Evolutionary conservation across 768 basidiomycete genomes (phyloP).

Genomic region (Pulveroboletus frians): DNA sequence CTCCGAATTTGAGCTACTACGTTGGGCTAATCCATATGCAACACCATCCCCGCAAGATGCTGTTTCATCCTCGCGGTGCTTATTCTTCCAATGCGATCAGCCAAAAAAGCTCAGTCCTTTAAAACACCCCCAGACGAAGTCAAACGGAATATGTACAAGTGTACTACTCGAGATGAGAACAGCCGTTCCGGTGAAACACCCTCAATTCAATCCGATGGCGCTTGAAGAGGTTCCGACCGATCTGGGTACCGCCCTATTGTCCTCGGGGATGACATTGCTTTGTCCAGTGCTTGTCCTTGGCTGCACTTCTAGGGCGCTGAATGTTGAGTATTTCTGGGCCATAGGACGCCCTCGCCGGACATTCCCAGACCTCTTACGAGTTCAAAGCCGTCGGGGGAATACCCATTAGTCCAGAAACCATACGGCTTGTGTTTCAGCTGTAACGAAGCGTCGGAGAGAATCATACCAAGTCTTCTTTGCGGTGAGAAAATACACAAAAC

Average conservation of each 20-base stretch:
- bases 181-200: neutral
- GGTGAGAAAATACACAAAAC: neutral
- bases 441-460: neutral
- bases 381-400: neutral
- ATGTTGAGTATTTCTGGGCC: too few relatives aligned
- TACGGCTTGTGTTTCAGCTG: neutral
- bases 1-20: neutral
- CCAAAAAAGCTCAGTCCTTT: neutral
- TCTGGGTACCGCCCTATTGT: too few relatives aligned
- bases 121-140: too few relatives aligned
- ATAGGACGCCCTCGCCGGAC: neutral
- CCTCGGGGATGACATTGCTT: neutral
- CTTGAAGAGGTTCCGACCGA: neutral
- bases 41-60: neutral
- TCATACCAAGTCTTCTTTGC: neutral
- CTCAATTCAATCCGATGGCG: neutral
- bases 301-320: too few relatives aligned
- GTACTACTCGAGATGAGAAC: neutral
- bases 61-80: slow-evolving; percentile 1
- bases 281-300: neutral
- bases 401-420: neutral
- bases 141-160: neutral
- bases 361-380: too few relatives aligned
- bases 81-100: slow-evolving; percentile 1
- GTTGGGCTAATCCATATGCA: neutral